Percentiles rank a stretch among this genome's conserved stretches.
Conservation (phyloP, 768 basidiomycete genomes). For the Boletus sp. region DNA sequence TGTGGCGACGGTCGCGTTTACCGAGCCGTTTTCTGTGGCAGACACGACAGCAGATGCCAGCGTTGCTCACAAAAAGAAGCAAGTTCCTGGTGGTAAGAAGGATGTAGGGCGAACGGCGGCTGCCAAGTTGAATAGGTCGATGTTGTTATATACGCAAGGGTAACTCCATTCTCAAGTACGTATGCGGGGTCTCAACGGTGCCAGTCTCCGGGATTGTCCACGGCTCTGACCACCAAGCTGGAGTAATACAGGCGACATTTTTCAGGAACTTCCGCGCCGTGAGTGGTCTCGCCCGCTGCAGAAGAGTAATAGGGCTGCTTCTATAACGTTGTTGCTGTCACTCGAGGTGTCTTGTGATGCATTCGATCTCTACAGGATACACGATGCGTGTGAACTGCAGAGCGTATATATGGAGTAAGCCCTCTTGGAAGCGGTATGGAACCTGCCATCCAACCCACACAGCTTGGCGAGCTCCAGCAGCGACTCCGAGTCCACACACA, state of each 20-base stretch:
- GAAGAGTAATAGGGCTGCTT: conserved; percentile 26
- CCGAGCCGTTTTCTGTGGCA: conserved; percentile 28
- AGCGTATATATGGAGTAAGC: conserved; percentile 1
- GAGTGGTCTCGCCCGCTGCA: conserved; percentile 13
- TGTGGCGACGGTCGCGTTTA: conserved; percentile 30
- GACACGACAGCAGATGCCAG: conserved; percentile 16
- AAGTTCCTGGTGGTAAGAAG: neutral
- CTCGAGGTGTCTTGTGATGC: conserved; percentile 24
- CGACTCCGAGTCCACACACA: neutral
- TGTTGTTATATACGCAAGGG: conserved; percentile 20
- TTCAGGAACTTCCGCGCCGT: conserved; percentile 18
- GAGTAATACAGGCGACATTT: conserved; percentile 17
- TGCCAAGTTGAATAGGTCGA: conserved; percentile 1
- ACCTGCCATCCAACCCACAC: neutral
- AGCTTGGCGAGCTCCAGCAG: neutral
- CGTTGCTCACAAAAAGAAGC: conserved; percentile 4
- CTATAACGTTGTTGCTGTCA: conserved; percentile 25
- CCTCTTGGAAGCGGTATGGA: neutral
- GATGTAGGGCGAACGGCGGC: neutral
- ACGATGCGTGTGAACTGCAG: conserved; percentile 14
- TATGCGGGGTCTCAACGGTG: conserved; percentile 30
- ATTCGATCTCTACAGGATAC: conserved; percentile 10
- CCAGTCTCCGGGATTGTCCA: conserved; percentile 18
- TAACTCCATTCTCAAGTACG: conserved; percentile 11
- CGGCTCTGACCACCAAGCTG: conserved; percentile 8